Conservation (phyloP, 2,329 filamentous ascomycete genomes). For the Trichophyton benhamiae region DNA sequence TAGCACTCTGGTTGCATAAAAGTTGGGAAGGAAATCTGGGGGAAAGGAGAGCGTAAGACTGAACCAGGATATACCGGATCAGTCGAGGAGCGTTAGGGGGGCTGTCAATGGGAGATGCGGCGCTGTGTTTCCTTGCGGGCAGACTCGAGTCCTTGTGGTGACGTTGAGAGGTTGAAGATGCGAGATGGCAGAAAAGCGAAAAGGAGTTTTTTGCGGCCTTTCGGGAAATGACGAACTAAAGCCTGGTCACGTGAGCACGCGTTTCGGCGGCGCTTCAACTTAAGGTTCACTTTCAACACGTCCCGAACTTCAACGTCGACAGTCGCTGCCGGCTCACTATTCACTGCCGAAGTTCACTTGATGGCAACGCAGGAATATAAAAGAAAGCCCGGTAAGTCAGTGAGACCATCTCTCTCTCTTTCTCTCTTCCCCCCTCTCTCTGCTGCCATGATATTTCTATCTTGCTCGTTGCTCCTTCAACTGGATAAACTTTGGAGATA, state of each 20-base stretch:
- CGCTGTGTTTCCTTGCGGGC: background rate
- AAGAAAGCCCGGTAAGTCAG: too few species aligned
- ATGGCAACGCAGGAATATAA: too few species aligned
- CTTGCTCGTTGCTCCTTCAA: too few species aligned
- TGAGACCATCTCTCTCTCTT: too few species aligned
- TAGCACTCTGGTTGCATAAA: slow-evolving; percentile 55
- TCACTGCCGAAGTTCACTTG: too few species aligned
- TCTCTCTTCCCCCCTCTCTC: too few species aligned
- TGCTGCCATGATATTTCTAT: too few species aligned
- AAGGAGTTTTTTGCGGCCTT: background rate
- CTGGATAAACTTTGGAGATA: too few species aligned
- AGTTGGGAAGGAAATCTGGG: slow-evolving; percentile 29
- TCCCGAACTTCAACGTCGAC: too few species aligned
- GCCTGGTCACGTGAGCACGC: slow-evolving; percentile 3
- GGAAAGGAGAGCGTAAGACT: slow-evolving; percentile 34
- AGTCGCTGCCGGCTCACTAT: too few species aligned
- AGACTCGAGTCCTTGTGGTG: background rate
- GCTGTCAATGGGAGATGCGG: background rate
- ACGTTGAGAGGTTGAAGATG: background rate
- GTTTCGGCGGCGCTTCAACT: background rate
- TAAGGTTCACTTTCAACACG: too few species aligned
- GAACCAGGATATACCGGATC: slow-evolving; percentile 43
- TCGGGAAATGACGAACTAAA: background rate
- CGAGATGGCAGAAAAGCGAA: background rate
- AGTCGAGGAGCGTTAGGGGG: slow-evolving; percentile 27